A percentile compares a stretch with the other conserved stretches of the same genome.
Evolutionary conservation across 2,329 filamentous ascomycete species (phyloP).

Genomic region (Trichoderma sp.): DNA sequence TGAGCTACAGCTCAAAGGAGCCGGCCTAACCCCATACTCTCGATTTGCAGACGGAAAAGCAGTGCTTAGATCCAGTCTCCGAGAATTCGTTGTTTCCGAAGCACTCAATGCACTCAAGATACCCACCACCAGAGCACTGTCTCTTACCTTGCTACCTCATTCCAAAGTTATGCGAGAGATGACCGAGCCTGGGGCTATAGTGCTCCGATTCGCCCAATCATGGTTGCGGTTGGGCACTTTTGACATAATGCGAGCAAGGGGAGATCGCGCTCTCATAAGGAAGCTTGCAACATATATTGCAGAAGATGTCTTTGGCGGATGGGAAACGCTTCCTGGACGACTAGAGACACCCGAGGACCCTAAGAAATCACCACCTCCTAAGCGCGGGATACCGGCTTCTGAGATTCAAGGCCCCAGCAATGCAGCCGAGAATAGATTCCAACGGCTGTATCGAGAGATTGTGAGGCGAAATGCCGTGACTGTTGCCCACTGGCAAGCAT

Average conservation of each 20-base stretch:
- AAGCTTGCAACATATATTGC: constrained; percentile 79
- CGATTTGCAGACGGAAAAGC: constrained; percentile 96
- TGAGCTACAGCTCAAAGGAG: constrained; percentile 93
- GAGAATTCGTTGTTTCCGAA: constrained; percentile 93
- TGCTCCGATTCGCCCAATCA: constrained; percentile 83
- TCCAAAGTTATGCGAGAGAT: constrained; percentile 75
- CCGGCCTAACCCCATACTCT: constrained; percentile 90
- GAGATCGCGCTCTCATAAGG: constrained; percentile 73
- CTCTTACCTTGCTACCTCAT: constrained; percentile 74
- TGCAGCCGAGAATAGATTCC: constrained; percentile 80
- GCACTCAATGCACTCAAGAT: constrained; percentile 82
- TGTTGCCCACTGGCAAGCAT: constrained; percentile 94
- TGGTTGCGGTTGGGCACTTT: constrained; percentile 97
- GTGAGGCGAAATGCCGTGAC: constrained; percentile 81
- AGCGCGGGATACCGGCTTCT: constrained; percentile 55
- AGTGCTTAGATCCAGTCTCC: constrained; percentile 86
- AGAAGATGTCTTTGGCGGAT: constrained; percentile 84
- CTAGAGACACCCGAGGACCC: constrained; percentile 54
- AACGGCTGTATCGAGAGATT: constrained; percentile 84
- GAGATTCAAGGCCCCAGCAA: constrained; percentile 67
- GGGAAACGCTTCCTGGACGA: constrained; percentile 75
- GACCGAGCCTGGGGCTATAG: constrained; percentile 87
- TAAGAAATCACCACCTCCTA: constrained; percentile 43
- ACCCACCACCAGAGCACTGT: constrained; percentile 82
- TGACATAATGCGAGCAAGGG: constrained; percentile 81